phyloP scores from a whole-genome alignment of 164 flowering plant species.

The Umbellularia californica region DNA sequence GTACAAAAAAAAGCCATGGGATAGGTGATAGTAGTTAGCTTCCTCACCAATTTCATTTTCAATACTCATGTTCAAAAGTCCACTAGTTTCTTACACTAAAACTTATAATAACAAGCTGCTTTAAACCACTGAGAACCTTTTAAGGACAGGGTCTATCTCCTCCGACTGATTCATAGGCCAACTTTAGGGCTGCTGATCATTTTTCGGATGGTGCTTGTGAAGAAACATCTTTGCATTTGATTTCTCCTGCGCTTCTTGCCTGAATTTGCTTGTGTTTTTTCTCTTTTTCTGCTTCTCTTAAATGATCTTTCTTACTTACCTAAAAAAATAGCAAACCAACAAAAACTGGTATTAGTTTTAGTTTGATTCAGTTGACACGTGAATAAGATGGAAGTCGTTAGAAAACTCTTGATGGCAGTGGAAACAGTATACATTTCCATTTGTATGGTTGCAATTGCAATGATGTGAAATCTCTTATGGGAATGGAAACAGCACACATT shows the following conservation, averaged over 20 bases:
- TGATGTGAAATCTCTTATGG: no score
- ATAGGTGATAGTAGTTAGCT: no score
- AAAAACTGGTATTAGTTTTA: background rate
- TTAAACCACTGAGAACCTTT: background rate
- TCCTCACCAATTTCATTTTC: background rate
- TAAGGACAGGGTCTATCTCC: constrained; percentile 3
- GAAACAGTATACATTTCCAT: no score
- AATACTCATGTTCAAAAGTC: background rate
- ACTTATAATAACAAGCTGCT: background rate
- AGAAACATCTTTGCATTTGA: constrained; percentile 20
- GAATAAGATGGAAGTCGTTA: background rate
- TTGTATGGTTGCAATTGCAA: no score
- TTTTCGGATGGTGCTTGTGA: constrained; percentile 9
- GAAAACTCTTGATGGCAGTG: no score
- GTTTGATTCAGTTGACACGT: background rate
- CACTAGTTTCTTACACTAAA: background rate
- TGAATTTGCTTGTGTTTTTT: constrained; percentile 25
- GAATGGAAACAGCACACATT: no score
- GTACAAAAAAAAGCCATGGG: background rate
- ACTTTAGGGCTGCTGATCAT: constrained; percentile 2
- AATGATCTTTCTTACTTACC: constrained; percentile 32
- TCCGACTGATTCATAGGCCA: constrained; percentile 4
- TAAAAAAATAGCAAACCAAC: constrained; percentile 10
- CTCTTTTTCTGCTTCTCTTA: constrained; percentile 25
- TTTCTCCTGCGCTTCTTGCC: constrained; percentile 16